Conservation (phyloP, 768 basidiomycete species). For the Leccinum subtestaceum region DNA sequence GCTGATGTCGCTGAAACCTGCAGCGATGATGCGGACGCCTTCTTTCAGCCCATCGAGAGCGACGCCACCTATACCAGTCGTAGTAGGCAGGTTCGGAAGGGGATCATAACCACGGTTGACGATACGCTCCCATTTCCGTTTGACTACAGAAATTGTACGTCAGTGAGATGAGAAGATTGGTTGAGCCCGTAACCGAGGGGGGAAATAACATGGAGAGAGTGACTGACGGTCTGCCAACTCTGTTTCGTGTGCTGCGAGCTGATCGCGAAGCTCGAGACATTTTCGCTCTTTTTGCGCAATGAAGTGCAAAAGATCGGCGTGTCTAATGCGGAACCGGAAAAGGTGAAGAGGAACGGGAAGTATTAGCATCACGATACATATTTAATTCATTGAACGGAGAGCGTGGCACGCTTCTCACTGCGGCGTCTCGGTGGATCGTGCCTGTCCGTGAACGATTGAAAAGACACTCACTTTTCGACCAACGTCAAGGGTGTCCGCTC, state of each 20-base stretch:
- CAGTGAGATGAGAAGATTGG: neutral
- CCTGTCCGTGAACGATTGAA: neutral
- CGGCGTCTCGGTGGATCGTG: neutral
- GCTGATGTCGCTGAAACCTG: conserved; percentile 37
- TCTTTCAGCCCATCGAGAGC: conserved; percentile 61
- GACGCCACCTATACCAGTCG: conserved; percentile 12
- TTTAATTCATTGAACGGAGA: neutral
- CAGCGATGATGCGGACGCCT: conserved; percentile 59
- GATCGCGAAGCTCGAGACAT: conserved; percentile 76
- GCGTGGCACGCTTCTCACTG: neutral
- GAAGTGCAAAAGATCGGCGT: conserved; percentile 75
- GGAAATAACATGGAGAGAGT: neutral
- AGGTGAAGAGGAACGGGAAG: neutral
- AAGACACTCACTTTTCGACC: conserved; percentile 61
- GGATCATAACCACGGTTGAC: conserved; percentile 51
- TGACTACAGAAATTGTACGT: conserved; percentile 43
- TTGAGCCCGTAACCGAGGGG: neutral
- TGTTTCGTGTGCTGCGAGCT: conserved; percentile 67
- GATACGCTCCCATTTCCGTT: conserved; percentile 82
- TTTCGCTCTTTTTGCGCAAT: conserved; percentile 87
- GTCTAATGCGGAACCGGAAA: conserved; percentile 40
- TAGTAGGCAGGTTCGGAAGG: neutral
- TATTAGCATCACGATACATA: neutral
- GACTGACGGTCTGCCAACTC: conserved; percentile 63
- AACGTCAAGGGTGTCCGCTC: conserved; percentile 54